Percentiles rank a stretch among this genome's conserved stretches.
Conservation (phyloP, 805 yeast species). For the Kodamaea hsintzibuensis region DNA sequence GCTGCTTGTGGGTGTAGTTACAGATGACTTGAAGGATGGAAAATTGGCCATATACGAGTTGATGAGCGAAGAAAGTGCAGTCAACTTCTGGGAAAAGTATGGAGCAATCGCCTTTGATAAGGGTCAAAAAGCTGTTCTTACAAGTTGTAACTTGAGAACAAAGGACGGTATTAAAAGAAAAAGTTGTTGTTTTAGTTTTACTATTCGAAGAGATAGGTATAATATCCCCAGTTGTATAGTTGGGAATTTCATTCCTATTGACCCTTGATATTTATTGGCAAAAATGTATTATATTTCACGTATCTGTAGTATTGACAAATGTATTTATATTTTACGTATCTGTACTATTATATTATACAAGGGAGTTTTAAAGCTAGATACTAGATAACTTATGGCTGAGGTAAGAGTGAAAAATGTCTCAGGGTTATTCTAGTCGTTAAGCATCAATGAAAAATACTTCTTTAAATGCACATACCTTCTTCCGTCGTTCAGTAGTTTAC, state of each 20-base stretch:
- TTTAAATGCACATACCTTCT: no score
- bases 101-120: slow-evolving; percentile 96
- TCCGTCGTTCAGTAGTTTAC: no score
- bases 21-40: slow-evolving; percentile 91
- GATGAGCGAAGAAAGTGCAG: slow-evolving; percentile 95
- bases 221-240: slow-evolving; percentile 95
- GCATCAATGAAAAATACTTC: no score
- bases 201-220: slow-evolving; percentile 87
- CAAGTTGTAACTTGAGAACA: slow-evolving; percentile 84
- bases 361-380: no score
- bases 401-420: no score
- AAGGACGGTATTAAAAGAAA: slow-evolving; percentile 77
- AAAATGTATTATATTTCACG: neutral
- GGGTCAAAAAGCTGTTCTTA: slow-evolving; percentile 91
- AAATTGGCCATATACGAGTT: slow-evolving; percentile 88
- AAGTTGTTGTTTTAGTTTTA: slow-evolving; percentile 91
- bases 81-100: slow-evolving; percentile 95
- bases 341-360: neutral
- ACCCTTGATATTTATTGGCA: slow-evolving; percentile 26
- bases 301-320: no score
- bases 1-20: slow-evolving; percentile 81
- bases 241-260: slow-evolving; percentile 89
- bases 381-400: no score
- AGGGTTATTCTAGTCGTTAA: no score
- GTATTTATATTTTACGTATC: no score